Base-by-base conservation (phyloP, 2,329 filamentous ascomycete species). In the Aspergillus ibericus region DNA sequence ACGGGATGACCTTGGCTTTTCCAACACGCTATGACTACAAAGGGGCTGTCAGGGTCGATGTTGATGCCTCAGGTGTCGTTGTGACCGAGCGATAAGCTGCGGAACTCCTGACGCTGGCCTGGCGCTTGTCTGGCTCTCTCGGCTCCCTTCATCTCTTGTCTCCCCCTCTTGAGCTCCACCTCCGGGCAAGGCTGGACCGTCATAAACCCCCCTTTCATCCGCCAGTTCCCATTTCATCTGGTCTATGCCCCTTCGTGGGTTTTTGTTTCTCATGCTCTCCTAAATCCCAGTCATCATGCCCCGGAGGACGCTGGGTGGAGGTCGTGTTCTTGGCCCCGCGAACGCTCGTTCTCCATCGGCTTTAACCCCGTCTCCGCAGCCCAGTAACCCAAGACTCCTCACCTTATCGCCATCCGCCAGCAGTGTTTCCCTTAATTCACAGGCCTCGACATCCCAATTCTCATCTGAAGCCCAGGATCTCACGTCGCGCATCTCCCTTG, bases 321-420 rank as follows among this genome's bases (percentile, higher is more conserved):
- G 93, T 75, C 88, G 93, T 80, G 88, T 97, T 72, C 81, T 97
- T 69, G 93, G 93, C 70, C 96, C 85, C 79, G 92, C 91, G 70
- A 92, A 89, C 77, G 87, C 89, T 70, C 85, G 96, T 69, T 89
- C 88, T 67, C 89, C 91, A 69, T 80, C 84, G 63, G 72, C 77
- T 59, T 75, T 79, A 64, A 75, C 78, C 56, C 70, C 75, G 54
- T 70, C 74, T 64, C 74, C 77, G 67, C 73, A 75, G 56, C 69
- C 71, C 61, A 75, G 76, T 60, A 74, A 76, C 56, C 73, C 74
- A 59, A 72, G 72, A 61, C 69, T 85, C 61, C 77, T 53, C 15
- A 42, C 36, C 51, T 44, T 87, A 50, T 87, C 85, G 61, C 85
- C 85, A 32, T 86, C 86, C 53, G 81, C 83, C 66, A 96, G 92